Base-by-base conservation (phyloP, 768 basidiomycete genomes). In the Lactifluus rugatus region DNA sequence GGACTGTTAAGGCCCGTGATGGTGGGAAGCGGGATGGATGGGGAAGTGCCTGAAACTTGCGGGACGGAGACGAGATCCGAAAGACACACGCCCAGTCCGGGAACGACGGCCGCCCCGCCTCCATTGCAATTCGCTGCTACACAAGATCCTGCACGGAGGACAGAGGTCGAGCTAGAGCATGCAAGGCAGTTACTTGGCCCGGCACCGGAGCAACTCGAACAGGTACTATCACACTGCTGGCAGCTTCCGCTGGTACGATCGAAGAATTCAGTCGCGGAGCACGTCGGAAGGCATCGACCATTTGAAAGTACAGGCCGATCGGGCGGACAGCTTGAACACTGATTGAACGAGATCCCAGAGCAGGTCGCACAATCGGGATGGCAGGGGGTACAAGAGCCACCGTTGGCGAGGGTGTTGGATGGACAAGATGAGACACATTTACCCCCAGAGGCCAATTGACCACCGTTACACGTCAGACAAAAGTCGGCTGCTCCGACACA, bases 361-460 rank as follows among this genome's bases (percentile, higher is more conserved):
- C 93, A 95, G 1, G 85, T 83, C 16, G 81, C 81, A 66, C 92
- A 95, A 67, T 94, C 93, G 0, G 89, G 82, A 59, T 94, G 91
- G 69, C 93, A 95, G 5, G 83, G 65, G 54, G 82, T 66, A 72
- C 92, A 94, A 26, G 79, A 71, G 23, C 82, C 80, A 31, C 81
- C 76, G 11, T 86, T 78, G 52, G 76, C 72, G 71, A 92, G 85
- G 2, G 83, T 80, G 58, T 81, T 81, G 39, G 83, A 77, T 0
- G 92, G 89, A 66, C 91, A 94, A 5, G 81, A 78, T 17, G 80
- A 72, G 47, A 88, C 80, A 66, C 92, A 95, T 69, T 81, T 80
- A 11, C 92, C 92, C 31, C 73, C 71, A 13, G 81, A 81, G 25
- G 87, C 88, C 19, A 91, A 74, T 64, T 82, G 79, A 58, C 78